These are phyloP conservation scores for Fraxinus dipetala DNA, from an alignment of 305 asterid genomes.

Conservation along the genomic window DNA sequence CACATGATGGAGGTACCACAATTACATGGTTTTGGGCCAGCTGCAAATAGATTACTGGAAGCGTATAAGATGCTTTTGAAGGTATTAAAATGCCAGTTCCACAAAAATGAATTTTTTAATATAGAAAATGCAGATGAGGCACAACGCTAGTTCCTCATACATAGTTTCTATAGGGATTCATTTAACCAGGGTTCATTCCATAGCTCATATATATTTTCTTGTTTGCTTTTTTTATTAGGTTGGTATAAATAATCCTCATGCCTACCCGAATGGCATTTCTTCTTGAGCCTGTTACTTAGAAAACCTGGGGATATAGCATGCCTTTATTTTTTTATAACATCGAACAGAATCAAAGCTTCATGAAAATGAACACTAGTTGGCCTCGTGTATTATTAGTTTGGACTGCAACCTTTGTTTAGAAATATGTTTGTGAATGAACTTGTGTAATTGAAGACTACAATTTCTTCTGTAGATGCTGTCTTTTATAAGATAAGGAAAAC, in stretches of 20 bases:
- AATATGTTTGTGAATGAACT: neutral
- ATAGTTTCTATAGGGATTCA: no score
- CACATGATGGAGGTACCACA: conserved; percentile 99
- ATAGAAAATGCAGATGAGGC: conserved; percentile 11
- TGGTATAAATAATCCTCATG: neutral
- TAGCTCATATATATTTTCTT: no score
- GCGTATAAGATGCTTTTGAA: conserved; percentile 97
- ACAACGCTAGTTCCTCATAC: no score
- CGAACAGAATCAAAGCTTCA: neutral
- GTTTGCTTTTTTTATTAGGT: neutral
- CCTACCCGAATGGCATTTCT: neutral
- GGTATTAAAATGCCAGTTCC: conserved; percentile 40
- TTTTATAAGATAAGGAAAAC: neutral
- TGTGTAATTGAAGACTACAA: neutral
- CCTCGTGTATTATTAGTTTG: neutral
- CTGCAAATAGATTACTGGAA: conserved; percentile 88
- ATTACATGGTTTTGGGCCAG: conserved; percentile 97
- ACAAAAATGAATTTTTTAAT: conserved; percentile 18
- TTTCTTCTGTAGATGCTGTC: conserved; percentile 12
- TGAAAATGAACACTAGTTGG: neutral
- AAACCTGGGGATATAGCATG: neutral
- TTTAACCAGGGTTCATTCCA: no score
- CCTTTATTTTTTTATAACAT: neutral
- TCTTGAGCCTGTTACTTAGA: neutral
- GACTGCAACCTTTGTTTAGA: neutral